Conservation (phyloP, 2,329 filamentous ascomycete species). For the Aspergillus novofumigatus region DNA sequence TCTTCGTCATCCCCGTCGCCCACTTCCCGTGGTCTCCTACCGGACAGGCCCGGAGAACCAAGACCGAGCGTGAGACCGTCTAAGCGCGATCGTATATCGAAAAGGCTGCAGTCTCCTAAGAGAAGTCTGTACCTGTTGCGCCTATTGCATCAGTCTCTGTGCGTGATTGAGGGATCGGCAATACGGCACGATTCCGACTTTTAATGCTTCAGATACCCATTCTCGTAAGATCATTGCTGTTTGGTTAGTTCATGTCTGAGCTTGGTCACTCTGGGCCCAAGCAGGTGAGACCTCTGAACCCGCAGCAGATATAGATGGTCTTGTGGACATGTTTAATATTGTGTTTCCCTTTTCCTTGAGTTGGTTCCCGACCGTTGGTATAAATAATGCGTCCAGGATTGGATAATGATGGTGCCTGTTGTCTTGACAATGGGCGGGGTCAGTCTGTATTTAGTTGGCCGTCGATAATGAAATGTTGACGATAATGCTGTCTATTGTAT, state of each 20-base stretch:
- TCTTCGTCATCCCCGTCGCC: slow-evolving; percentile 87
- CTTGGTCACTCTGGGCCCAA: not conserved
- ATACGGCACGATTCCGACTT: slow-evolving; percentile 4
- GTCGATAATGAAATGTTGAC: not conserved
- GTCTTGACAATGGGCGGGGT: slow-evolving; percentile 2
- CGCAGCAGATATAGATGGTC: slow-evolving; percentile 7
- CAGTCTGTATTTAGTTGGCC: slow-evolving; percentile 5
- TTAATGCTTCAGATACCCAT: slow-evolving; percentile 34
- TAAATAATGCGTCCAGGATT: not conserved
- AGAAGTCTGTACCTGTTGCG: not conserved
- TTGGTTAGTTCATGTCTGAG: not conserved
- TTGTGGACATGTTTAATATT: slow-evolving; percentile 6
- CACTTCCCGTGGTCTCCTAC: slow-evolving; percentile 94
- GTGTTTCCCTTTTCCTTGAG: slow-evolving; percentile 2
- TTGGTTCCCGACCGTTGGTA: slow-evolving; percentile 1
- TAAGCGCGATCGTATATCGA: slow-evolving; percentile 14
- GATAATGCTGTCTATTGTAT: not conserved
- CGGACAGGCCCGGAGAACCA: slow-evolving; percentile 57
- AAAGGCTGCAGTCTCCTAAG: not conserved
- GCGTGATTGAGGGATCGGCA: not conserved
- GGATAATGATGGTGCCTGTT: slow-evolving; percentile 8
- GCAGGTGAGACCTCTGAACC: not conserved
- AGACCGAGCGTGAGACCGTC: slow-evolving; percentile 46
- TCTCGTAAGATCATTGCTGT: slow-evolving; percentile 19
- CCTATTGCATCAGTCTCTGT: not conserved